Percentiles rank a stretch among this genome's conserved stretches.
Conservation (phyloP, 2,329 filamentous ascomycete species). For the Aspergillus uvarum region DNA sequence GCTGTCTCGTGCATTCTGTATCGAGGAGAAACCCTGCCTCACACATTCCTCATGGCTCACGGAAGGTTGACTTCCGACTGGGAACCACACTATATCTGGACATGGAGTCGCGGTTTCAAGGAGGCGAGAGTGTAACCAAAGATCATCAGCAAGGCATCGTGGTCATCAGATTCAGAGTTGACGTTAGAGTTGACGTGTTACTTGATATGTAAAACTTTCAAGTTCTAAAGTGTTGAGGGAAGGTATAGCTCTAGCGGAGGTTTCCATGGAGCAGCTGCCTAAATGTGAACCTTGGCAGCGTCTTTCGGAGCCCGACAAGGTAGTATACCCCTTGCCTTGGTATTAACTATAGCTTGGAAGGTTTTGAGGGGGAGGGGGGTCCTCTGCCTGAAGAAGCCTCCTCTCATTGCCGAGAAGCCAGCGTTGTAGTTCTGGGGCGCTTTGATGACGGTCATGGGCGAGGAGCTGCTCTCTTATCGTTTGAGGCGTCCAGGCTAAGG, state of each 20-base stretch:
- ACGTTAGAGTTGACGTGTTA: neutral
- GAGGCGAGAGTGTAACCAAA: neutral
- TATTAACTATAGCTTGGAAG: neutral
- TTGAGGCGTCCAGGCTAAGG: neutral
- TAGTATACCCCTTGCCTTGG: neutral
- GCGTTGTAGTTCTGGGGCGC: neutral
- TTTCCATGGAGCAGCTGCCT: neutral
- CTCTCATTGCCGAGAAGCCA: neutral
- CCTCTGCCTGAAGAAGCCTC: neutral
- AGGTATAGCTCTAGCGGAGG: neutral
- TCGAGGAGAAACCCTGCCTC: constrained; percentile 14
- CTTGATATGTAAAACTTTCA: neutral
- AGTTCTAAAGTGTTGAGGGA: neutral
- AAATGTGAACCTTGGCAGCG: neutral
- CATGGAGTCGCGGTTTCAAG: neutral
- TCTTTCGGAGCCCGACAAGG: neutral
- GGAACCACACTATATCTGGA: neutral
- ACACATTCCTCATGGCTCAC: constrained; percentile 18
- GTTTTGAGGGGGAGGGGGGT: neutral
- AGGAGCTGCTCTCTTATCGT: neutral
- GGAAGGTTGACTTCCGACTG: constrained; percentile 3
- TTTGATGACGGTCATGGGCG: neutral
- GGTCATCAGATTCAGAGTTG: neutral
- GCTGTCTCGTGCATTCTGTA: constrained; percentile 20
- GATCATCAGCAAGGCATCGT: neutral